A percentile compares a stretch with the other conserved stretches of the same genome.
Conservation (phyloP, 495 filamentous ascomycete genomes). For the Coniosporium apollinis region DNA sequence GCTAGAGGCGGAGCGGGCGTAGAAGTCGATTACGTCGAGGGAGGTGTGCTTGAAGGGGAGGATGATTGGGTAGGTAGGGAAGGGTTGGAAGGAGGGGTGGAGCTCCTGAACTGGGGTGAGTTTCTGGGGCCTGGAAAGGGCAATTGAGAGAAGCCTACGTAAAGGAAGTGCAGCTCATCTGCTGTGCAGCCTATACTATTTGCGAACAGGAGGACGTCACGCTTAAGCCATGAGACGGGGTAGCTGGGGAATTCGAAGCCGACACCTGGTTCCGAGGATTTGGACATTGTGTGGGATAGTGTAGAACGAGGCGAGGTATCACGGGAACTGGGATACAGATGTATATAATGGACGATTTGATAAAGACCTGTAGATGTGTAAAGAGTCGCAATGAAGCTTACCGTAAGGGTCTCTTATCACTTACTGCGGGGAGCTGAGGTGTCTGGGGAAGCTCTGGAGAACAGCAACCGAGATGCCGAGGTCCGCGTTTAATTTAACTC, state of each 20-base stretch:
- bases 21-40: constrained; percentile 76
- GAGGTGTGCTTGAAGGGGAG: constrained; percentile 69
- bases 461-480: no score
- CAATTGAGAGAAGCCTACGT: constrained; percentile 34
- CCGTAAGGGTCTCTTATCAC: no score
- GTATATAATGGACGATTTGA: no score
- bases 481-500: no score
- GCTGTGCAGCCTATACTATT: constrained; percentile 68
- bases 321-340: no score
- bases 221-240: constrained; percentile 69
- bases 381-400: no score
- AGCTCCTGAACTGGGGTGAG: constrained; percentile 41
- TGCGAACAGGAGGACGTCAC: constrained; percentile 73
- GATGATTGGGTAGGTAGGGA: constrained; percentile 75
- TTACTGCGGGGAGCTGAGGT: no score
- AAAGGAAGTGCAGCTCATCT: constrained; percentile 85
- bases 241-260: constrained; percentile 61
- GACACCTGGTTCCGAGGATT: no score
- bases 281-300: no score
- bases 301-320: no score
- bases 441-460: no score
- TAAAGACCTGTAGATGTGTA: no score
- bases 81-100: constrained; percentile 65
- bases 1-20: constrained; percentile 38
- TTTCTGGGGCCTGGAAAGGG: constrained; percentile 5